Evolutionary conservation across 768 basidiomycete genomes (phyloP).

Genomic region (Kwoniella dendrophila): DNA sequence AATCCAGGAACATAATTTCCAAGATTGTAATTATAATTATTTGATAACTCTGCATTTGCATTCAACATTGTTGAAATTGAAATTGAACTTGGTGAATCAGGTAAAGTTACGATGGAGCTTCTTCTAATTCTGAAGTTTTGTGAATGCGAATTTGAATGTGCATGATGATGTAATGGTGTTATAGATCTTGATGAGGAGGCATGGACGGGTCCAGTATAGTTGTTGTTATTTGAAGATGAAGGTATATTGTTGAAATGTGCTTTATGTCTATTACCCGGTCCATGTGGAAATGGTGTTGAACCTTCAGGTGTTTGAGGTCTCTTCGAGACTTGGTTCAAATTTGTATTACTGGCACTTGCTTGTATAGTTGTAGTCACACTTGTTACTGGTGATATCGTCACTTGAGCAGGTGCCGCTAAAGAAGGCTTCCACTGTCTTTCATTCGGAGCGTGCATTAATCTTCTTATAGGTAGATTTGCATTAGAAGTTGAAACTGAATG

Average conservation of each 20-base stretch:
- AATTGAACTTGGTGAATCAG: slow-evolving; percentile 48
- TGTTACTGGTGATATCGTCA: slow-evolving; percentile 45
- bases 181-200: slow-evolving; percentile 28
- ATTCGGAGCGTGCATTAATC: slow-evolving; percentile 25
- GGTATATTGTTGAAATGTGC: slow-evolving; percentile 20
- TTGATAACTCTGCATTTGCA: slow-evolving; percentile 44
- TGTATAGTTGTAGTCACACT: slow-evolving; percentile 46
- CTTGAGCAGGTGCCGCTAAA: slow-evolving; percentile 45
- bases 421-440: slow-evolving; percentile 44
- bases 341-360: slow-evolving; percentile 8
- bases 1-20: slow-evolving; percentile 88
- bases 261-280: slow-evolving; percentile 12
- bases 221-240: not conserved
- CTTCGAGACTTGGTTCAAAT: not conserved
- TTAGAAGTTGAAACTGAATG: slow-evolving; percentile 5
- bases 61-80: slow-evolving; percentile 49
- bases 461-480: slow-evolving; percentile 15
- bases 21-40: slow-evolving; percentile 63
- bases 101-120: slow-evolving; percentile 46
- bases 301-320: slow-evolving; percentile 16
- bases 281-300: slow-evolving; percentile 12
- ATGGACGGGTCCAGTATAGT: slow-evolving; percentile 6
- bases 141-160: slow-evolving; percentile 28
- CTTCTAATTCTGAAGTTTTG: slow-evolving; percentile 29
- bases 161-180: slow-evolving; percentile 31